Percentiles rank a stretch among this genome's conserved stretches.
These are phyloP conservation scores for Populus deltoides DNA, from an alignment of 345 rosid species.

Conservation along the genomic window DNA sequence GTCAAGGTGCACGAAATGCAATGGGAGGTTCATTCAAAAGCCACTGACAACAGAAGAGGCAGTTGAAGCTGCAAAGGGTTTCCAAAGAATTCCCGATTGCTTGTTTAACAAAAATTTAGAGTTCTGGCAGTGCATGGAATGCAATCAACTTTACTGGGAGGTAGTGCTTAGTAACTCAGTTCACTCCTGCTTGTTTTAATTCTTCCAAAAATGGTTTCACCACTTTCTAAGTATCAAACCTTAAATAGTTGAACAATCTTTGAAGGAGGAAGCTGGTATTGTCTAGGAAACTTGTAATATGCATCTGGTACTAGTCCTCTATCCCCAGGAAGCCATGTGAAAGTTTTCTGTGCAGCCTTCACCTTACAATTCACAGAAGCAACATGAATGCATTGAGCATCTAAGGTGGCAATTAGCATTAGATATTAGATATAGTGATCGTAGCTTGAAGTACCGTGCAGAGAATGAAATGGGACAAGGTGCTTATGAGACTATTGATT, in stretches of 20 bases:
- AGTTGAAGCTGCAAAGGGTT: conserved; percentile 86
- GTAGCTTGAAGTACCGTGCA: too few relatives aligned
- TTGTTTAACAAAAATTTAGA: conserved; percentile 76
- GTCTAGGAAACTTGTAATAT: neutral
- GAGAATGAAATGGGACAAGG: too few relatives aligned
- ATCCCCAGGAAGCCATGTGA: neutral
- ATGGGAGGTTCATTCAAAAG: conserved; percentile 84
- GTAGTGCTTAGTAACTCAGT: conserved; percentile 30
- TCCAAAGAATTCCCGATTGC: conserved; percentile 85
- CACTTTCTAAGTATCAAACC: neutral
- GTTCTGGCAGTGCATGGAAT: conserved; percentile 97
- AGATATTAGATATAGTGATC: too few relatives aligned
- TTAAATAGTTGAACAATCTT: neutral
- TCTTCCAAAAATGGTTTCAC: neutral
- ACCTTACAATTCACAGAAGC: neutral
- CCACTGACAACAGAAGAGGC: conserved; percentile 82
- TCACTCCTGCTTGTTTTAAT: neutral
- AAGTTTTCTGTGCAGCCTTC: neutral
- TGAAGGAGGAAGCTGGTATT: neutral
- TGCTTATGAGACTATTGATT: too few relatives aligned
- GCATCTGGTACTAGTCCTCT: neutral
- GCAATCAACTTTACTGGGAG: conserved; percentile 97
- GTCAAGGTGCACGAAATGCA: conserved; percentile 96
- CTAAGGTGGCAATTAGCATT: too few relatives aligned
- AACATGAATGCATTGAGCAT: neutral